These are phyloP conservation scores for Lippia alba DNA, from an alignment of 305 asterid genomes.

Conservation along the genomic window DNA sequence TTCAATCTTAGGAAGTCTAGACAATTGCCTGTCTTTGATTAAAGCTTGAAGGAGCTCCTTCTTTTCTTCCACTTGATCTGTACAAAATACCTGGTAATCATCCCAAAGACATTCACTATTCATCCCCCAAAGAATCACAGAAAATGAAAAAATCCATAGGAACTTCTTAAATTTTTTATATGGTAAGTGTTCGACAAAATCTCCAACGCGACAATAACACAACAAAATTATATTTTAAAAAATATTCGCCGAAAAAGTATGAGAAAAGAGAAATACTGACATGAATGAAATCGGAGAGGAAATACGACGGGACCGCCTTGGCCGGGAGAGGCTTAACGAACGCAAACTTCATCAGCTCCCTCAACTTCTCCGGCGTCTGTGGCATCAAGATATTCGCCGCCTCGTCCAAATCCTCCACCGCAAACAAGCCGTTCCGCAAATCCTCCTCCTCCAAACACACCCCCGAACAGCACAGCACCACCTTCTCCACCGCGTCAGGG, in stretches of 20 bases:
- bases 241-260: too few species aligned
- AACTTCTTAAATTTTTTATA: too few species aligned
- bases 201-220: too few species aligned
- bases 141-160: too few species aligned
- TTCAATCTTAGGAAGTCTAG: slow-evolving; percentile 60
- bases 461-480: slow-evolving; percentile 88
- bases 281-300: slow-evolving; percentile 80
- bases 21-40: slow-evolving; percentile 62
- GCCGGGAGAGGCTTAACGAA: slow-evolving; percentile 55
- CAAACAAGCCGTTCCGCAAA: slow-evolving; percentile 69
- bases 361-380: slow-evolving; percentile 78
- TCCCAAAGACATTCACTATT: neutral
- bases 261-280: too few species aligned
- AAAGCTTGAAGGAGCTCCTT: slow-evolving; percentile 73
- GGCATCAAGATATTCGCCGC: slow-evolving; percentile 82
- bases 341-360: slow-evolving; percentile 72
- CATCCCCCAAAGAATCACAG: too few species aligned
- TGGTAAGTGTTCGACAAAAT: too few species aligned
- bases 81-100: slow-evolving; percentile 62
- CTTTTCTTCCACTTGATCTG: slow-evolving; percentile 60
- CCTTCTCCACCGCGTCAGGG: slow-evolving; percentile 67
- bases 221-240: too few species aligned
- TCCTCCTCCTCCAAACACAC: slow-evolving; percentile 89
- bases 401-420: slow-evolving; percentile 78
- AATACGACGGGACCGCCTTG: slow-evolving; percentile 70